These are phyloP conservation scores for Podila epigama DNA, from an alignment of 192 early-diverging fungal genomes.

Conservation along the genomic window DNA sequence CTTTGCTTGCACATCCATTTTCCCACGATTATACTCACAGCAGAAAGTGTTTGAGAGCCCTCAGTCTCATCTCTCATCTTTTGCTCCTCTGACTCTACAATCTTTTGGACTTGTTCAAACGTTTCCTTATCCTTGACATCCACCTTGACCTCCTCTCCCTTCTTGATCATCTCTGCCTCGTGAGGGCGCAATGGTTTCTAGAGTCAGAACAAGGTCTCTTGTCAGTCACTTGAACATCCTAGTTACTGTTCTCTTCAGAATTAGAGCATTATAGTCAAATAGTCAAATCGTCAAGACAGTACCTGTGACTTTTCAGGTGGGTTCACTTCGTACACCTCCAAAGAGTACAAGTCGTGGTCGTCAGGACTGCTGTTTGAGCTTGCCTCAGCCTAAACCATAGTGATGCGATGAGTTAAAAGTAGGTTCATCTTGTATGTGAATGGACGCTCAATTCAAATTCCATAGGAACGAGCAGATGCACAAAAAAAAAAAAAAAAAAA, in stretches of 20 bases:
- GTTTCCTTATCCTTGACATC: slow-evolving; percentile 20
- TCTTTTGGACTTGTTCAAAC: slow-evolving; percentile 38
- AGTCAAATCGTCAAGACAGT: neutral
- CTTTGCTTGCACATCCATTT: no score
- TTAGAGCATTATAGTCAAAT: neutral
- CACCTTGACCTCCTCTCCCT: slow-evolving; percentile 24
- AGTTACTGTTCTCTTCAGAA: neutral
- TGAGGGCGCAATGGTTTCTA: slow-evolving; percentile 34
- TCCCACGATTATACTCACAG: slow-evolving; percentile 19
- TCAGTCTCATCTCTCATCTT: slow-evolving; percentile 29
- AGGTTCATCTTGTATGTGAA: neutral
- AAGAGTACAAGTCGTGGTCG: slow-evolving; percentile 78
- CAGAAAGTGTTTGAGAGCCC: slow-evolving; percentile 8
- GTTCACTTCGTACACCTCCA: slow-evolving; percentile 76
- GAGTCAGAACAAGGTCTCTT: neutral
- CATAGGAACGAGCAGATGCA: neutral
- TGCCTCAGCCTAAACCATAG: slow-evolving; percentile 28
- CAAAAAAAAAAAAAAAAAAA: neutral
- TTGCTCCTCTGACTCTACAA: slow-evolving; percentile 30
- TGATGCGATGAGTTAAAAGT: neutral
- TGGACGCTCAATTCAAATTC: neutral
- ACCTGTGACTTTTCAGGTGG: slow-evolving; percentile 52
- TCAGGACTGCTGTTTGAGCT: slow-evolving; percentile 56
- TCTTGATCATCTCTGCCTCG: slow-evolving; percentile 35
- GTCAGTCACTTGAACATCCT: neutral